Evolutionary conservation across 2,329 filamentous ascomycete species (phyloP), one percentile per base, ranked within the genome.

Genomic region (Pseudocercospora macadamiae): DNA sequence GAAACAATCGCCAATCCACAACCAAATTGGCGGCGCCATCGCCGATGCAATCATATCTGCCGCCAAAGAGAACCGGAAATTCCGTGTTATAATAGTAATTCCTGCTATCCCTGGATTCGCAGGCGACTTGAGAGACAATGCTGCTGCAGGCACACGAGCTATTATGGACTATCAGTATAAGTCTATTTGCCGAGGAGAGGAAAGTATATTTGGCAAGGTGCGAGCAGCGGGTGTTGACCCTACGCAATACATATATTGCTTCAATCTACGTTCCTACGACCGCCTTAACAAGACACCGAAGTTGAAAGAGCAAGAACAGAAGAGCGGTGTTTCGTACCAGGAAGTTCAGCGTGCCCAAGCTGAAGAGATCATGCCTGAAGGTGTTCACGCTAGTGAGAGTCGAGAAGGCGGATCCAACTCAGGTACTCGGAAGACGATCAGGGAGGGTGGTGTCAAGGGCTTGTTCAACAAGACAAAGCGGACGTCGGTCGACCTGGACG

Each of bases 161-260:
- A 99, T 97, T 69, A 97, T 99, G 91, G 93, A 97, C 73, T 97
- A 96, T 71, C 95, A 97, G 73, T 99, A 95, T 81, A 96, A 96
- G 76, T 96, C 91, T 0, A 96, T 99, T 65, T 91, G 89, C 70
- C 88, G 95, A 44, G 95, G 95, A 4, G 89, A 96, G 64, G 82
- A 97, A 71, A 96, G 91, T 3, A 97, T 99, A 53, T 95, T 89
- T 67, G 91, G 85, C 36, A 88, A 89, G 70, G 86, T 97, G 59
- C 80, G 81, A 57, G 85, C 84, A 5, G 81, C 89, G 62, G 92
- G 90, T 1, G 84, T 95, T 1, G 87, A 97, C 67, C 91, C 93
- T 0, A 83, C 69, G 67, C 76, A 97, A 60, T 84, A 97, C 75
- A 87, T 99, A 28, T 97, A 96, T 76, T 83, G 96, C 70, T 99